Evolutionary conservation across 495 filamentous ascomycete species (phyloP).

Genomic region (Podospora fimiseda): DNA sequence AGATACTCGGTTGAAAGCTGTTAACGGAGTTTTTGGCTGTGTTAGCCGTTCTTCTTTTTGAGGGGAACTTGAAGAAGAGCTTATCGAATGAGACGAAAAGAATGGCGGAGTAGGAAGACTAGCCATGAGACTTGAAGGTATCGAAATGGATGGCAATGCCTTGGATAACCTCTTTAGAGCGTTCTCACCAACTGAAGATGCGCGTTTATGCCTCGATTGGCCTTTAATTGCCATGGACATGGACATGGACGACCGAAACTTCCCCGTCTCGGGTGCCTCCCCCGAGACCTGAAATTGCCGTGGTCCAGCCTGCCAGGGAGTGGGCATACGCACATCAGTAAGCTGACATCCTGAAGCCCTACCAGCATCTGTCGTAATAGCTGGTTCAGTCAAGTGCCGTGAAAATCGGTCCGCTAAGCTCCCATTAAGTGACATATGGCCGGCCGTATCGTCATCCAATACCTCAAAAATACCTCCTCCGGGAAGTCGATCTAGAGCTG

Average conservation of each 20-base stretch:
- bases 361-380: background rate
- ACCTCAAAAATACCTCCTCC: conserved; percentile 50
- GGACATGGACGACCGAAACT: conserved; percentile 33
- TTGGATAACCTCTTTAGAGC: conserved; percentile 42
- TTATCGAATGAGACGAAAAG: conserved; percentile 24
- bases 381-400: background rate
- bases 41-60: conserved; percentile 15
- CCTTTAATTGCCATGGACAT: conserved; percentile 30
- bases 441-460: conserved; percentile 7
- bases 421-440: background rate
- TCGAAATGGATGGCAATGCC: conserved; percentile 48
- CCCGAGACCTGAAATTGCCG: conserved; percentile 36
- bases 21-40: conserved; percentile 11
- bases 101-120: conserved; percentile 45
- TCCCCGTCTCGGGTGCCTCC: conserved; percentile 25
- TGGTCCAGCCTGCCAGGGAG: conserved; percentile 48
- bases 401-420: background rate
- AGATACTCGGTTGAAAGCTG: conserved; percentile 2
- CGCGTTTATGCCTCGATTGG: conserved; percentile 27
- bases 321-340: conserved; percentile 29
- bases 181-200: conserved; percentile 39
- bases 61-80: conserved; percentile 22
- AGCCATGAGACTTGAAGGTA: conserved; percentile 36
- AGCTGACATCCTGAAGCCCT: background rate
- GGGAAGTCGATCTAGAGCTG: conserved; percentile 54